Percentiles rank a stretch among this genome's conserved stretches.
phyloP scores from a whole-genome alignment of 176 grass and related monocot species.

The Saccharum spontaneum region DNA sequence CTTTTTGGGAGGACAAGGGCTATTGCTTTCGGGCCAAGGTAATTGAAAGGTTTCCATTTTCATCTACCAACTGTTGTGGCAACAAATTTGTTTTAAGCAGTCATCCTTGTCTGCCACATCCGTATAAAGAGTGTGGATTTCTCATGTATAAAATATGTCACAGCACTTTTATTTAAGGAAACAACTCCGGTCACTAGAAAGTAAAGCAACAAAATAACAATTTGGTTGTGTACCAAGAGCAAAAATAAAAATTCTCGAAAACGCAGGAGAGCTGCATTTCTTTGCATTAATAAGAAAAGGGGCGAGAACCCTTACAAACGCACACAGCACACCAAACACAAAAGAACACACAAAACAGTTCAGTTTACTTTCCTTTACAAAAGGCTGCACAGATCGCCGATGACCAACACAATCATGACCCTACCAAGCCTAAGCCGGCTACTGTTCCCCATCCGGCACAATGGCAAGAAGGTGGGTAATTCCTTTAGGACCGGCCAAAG shows the following conservation, averaged over 20 bases:
- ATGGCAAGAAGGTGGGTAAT: not conserved
- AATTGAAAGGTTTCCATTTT: conserved; percentile 38
- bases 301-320: not conserved
- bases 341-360: not conserved
- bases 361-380: not conserved
- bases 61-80: conserved; percentile 8
- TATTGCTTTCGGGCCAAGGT: conserved; percentile 93
- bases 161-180: conserved; percentile 6
- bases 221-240: conserved; percentile 8
- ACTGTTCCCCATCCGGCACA: not conserved
- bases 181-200: conserved; percentile 33
- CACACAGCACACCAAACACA: not conserved
- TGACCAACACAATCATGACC: not conserved
- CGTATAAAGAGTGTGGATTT: not conserved
- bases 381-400: not conserved
- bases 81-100: conserved; percentile 25
- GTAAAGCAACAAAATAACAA: conserved; percentile 24
- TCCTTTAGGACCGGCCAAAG: not conserved
- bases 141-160: not conserved
- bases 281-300: not conserved
- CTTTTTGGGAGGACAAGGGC: conserved; percentile 86
- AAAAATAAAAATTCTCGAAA: not conserved
- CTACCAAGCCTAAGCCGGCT: not conserved
- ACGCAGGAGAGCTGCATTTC: not conserved
- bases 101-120: not conserved